phyloP scores from a whole-genome alignment of 352 stramenopile genomes.

The Globisporangium spinosum region DNA sequence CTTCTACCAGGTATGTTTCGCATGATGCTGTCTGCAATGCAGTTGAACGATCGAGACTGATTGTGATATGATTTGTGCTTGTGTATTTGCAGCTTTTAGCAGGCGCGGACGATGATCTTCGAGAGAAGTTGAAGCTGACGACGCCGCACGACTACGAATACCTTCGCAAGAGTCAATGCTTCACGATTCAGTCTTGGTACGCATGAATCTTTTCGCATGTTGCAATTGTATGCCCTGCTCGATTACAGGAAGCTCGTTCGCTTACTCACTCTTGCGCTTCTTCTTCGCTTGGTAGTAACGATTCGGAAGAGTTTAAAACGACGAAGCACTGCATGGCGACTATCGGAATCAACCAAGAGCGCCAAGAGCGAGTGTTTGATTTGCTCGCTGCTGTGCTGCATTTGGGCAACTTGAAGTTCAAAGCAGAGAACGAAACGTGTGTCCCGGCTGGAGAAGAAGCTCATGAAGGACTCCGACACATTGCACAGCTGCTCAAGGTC shows the following conservation, averaged over 20 bases:
- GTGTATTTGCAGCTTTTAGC: constrained; percentile 55
- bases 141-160: constrained; percentile 86
- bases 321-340: constrained; percentile 85
- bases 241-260: not conserved
- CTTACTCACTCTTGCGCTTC: not conserved
- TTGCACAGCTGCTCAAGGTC: constrained; percentile 76
- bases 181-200: constrained; percentile 64
- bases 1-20: constrained; percentile 90
- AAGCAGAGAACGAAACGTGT: constrained; percentile 77
- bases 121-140: constrained; percentile 65
- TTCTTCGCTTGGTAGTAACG: constrained; percentile 28
- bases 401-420: constrained; percentile 86
- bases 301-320: constrained; percentile 80
- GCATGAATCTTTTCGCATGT: constrained; percentile 4
- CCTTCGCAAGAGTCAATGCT: constrained; percentile 85
- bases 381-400: constrained; percentile 84
- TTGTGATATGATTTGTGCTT: constrained; percentile 12
- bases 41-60: not conserved
- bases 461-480: constrained; percentile 42
- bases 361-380: constrained; percentile 84
- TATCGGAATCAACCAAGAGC: constrained; percentile 80
- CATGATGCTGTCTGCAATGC: constrained; percentile 11
- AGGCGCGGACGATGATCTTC: constrained; percentile 64
- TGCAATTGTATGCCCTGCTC: not conserved
- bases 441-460: constrained; percentile 50